These are phyloP conservation scores for Eudorina sp. DNA, from an alignment of 139 green algal species.

Conservation along the genomic window DNA sequence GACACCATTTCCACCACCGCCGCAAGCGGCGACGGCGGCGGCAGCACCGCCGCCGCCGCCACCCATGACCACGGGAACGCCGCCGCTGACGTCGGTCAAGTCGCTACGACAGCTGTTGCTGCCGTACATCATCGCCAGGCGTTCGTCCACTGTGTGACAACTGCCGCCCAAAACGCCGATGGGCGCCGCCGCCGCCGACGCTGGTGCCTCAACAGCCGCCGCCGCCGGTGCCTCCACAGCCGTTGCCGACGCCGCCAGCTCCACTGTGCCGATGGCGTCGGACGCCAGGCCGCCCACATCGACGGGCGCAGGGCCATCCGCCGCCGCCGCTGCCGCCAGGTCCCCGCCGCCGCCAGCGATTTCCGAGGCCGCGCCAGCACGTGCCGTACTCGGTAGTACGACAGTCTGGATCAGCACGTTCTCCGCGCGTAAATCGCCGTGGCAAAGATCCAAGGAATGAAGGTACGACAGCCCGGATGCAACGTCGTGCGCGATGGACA, in stretches of 20 bases:
- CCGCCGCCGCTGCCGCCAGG: background rate
- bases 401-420: conserved; percentile 76
- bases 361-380: background rate
- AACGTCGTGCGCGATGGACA: conserved; percentile 22
- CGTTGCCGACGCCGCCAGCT: no score
- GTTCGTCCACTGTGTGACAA: background rate
- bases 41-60: background rate
- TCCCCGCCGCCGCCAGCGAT: background rate
- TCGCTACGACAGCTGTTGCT: conserved; percentile 13
- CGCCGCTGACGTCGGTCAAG: background rate
- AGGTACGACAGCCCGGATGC: conserved; percentile 35
- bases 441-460: conserved; percentile 50
- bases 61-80: background rate
- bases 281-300: background rate
- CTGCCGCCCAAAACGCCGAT: background rate
- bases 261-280: no score
- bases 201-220: background rate
- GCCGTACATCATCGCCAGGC: conserved; percentile 1
- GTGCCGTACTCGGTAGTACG: background rate
- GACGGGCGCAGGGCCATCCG: background rate
- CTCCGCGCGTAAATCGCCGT: conserved; percentile 80
- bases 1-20: no score
- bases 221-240: background rate
- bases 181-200: background rate
- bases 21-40: no score